These are phyloP conservation scores for Oryza glaberrima DNA, from an alignment of 176 grass and related monocot species.

Conservation along the genomic window DNA sequence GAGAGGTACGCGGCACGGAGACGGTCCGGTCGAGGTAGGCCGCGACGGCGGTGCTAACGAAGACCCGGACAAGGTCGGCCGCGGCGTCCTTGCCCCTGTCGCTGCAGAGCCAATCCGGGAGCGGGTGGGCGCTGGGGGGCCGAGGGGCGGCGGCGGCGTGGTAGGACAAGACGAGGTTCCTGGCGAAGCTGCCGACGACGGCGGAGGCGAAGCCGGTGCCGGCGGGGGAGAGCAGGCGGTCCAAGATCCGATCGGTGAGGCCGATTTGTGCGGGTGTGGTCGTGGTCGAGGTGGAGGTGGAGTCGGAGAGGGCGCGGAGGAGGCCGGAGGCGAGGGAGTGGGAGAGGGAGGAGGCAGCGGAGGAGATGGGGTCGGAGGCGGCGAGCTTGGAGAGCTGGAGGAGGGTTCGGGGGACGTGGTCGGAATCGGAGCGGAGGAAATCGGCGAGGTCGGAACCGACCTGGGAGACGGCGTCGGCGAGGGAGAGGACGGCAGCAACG, in stretches of 20 bases:
- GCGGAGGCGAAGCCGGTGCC: constrained; percentile 73
- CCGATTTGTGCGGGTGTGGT: neutral
- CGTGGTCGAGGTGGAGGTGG: neutral
- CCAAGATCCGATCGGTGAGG: constrained; percentile 65
- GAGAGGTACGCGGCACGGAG: constrained; percentile 33
- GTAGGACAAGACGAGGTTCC: constrained; percentile 64
- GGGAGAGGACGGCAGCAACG: constrained; percentile 46
- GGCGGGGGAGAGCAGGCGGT: constrained; percentile 64
- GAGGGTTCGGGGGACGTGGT: constrained; percentile 63
- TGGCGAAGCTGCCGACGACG: constrained; percentile 71
- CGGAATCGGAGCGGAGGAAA: constrained; percentile 75
- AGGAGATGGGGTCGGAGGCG: constrained; percentile 39
- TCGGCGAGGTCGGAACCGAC: constrained; percentile 64
- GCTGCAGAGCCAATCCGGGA: constrained; percentile 61
- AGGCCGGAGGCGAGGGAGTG: constrained; percentile 40
- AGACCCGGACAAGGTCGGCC: constrained; percentile 67
- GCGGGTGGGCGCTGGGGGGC: neutral
- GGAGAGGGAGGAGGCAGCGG: constrained; percentile 40
- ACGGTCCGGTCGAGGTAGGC: constrained; percentile 66
- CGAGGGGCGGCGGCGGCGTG: neutral
- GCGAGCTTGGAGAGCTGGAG: constrained; percentile 85
- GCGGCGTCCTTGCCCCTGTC: constrained; percentile 67
- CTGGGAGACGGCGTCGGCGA: constrained; percentile 49
- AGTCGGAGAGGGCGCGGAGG: constrained; percentile 40
- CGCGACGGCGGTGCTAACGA: constrained; percentile 69